phyloP scores from a whole-genome alignment of 768 basidiomycete species.

The Podaxis carcinomalis region DNA sequence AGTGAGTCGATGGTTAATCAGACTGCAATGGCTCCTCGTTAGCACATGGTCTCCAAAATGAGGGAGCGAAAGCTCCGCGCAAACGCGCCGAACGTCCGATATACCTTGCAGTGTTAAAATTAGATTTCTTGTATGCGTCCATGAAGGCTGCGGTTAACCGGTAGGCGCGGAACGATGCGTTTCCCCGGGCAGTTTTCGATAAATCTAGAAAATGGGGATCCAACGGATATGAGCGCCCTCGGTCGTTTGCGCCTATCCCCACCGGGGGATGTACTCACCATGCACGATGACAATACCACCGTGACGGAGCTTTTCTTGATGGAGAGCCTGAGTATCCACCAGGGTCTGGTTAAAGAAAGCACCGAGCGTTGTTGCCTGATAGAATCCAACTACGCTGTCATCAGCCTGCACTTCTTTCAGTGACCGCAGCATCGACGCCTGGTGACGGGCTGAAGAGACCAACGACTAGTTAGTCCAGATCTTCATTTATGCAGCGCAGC shows the following conservation, averaged over 20 bases:
- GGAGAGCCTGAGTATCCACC: constrained; percentile 79
- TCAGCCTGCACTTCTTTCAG: constrained; percentile 89
- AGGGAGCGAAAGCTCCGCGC: background rate
- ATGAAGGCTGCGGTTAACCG: constrained; percentile 75
- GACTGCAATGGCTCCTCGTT: constrained; percentile 37
- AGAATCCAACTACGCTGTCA: constrained; percentile 91
- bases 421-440: constrained; percentile 78
- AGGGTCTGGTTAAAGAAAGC: constrained; percentile 81
- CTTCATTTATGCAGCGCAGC: background rate
- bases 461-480: constrained; percentile 12
- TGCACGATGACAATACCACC: constrained; percentile 85
- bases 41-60: constrained; percentile 14
- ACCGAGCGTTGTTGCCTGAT: constrained; percentile 83
- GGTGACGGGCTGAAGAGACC: constrained; percentile 61
- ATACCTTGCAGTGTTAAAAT: constrained; percentile 83
- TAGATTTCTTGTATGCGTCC: constrained; percentile 76
- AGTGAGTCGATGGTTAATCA: constrained; percentile 76
- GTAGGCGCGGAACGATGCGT: constrained; percentile 87
- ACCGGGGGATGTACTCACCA: constrained; percentile 40
- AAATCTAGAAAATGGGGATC: constrained; percentile 47
- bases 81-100: background rate
- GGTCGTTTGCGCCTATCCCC: constrained; percentile 2
- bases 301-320: constrained; percentile 81
- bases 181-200: constrained; percentile 75
- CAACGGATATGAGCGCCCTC: constrained; percentile 9